A percentile compares a stretch with the other conserved stretches of the same genome.
These are phyloP conservation scores for Penicillium sp. DNA, from an alignment of 2,329 filamentous ascomycete species.

Conservation along the genomic window DNA sequence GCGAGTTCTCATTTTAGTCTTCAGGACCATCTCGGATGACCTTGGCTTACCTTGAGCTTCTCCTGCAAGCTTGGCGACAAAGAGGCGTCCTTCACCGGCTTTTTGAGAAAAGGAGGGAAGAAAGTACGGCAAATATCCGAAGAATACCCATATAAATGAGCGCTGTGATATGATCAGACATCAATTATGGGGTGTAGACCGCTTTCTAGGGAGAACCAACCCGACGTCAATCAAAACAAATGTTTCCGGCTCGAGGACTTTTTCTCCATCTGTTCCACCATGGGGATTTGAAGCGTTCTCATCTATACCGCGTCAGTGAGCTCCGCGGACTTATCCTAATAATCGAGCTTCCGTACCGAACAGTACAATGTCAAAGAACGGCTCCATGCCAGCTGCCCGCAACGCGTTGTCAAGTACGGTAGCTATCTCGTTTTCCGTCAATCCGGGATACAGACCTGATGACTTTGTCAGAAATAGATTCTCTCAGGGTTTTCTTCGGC, in stretches of 20 bases:
- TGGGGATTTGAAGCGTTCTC: conserved; percentile 48
- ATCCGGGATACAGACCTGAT: conserved; percentile 57
- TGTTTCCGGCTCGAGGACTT: conserved; percentile 57
- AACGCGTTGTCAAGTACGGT: conserved; percentile 60
- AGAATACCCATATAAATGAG: conserved; percentile 65
- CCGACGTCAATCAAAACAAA: conserved; percentile 67
- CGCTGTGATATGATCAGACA: conserved; percentile 36
- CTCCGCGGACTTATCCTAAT: neutral
- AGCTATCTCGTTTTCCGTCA: conserved; percentile 63
- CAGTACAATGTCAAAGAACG: conserved; percentile 67
- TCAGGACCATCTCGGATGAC: neutral
- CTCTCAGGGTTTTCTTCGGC: neutral
- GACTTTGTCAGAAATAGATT: conserved; percentile 14
- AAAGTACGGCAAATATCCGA: conserved; percentile 68
- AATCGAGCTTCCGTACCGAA: conserved; percentile 47
- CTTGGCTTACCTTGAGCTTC: conserved; percentile 47
- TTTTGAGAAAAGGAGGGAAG: conserved; percentile 49
- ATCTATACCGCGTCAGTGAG: conserved; percentile 20
- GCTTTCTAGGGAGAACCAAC: conserved; percentile 17
- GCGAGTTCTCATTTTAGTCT: conserved; percentile 3
- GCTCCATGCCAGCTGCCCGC: conserved; percentile 57
- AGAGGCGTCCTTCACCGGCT: conserved; percentile 19
- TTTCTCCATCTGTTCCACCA: conserved; percentile 49
- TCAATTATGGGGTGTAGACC: neutral
- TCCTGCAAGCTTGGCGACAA: conserved; percentile 41